Base-by-base conservation (phyloP, 163 green algal species). In the Chlorella variabilis region DNA sequence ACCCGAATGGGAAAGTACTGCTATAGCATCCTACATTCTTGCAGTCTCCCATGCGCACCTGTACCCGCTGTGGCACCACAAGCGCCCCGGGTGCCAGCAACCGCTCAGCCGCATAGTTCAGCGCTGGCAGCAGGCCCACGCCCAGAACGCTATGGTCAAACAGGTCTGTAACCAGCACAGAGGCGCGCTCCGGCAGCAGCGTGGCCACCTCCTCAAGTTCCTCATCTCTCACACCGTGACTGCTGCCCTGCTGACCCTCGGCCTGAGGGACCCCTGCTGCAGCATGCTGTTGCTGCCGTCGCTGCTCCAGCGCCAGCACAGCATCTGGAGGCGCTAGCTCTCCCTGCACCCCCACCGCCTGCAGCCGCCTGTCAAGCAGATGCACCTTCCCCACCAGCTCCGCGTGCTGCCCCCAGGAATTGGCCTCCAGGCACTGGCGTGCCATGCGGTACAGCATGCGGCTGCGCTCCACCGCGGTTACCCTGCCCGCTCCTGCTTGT, bases 391-490 rank as follows among this genome's bases (percentile, higher is more conserved):
- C 25, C 36, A 54, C 71, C 54, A 38, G 20, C 71, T 68, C 54
- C 0, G 48, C 51, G 8, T 77, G 25, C 3, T 11, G 1, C 25
- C 59, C 15, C 4, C 49, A 21, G 54, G 31, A 20, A 45, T 92
- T 92, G 61, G 66, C 75, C 25, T 83, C 71, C 81, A 85, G 62
- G 9, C 82, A 82, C 59, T 93, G 87, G 62, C 85, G 90, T 34
- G 86, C 84, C 86, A 94, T 93, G 67, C 91, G 82, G 86, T 89
- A 93, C 36, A 93, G 86, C 82, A 90, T 91, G 34, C 82, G 83
- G 48, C 66, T 83, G 56, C 86, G 71, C 68, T 92, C 86, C 21
- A 93, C 80, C 15, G 71, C 68, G 1, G 78, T 88, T 3, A 93
- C 87, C 2, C 38, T 27, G 7, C 62, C 56, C 2, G 86, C 79